These are phyloP conservation scores for Auricularia heimuer DNA, from an alignment of 768 basidiomycete genomes.

Conservation along the genomic window DNA sequence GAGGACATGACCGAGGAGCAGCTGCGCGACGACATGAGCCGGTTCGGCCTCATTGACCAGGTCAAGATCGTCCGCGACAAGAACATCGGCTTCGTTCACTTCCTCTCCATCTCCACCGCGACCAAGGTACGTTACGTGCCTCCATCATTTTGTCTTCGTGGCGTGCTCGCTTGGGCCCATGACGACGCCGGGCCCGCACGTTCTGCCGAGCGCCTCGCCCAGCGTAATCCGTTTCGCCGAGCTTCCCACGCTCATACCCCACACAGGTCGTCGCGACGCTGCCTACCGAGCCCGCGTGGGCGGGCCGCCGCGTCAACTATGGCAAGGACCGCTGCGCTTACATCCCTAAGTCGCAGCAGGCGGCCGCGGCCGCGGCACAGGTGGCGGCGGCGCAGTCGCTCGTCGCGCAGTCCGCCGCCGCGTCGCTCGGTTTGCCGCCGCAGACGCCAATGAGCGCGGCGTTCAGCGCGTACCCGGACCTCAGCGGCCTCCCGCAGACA, in stretches of 20 bases:
- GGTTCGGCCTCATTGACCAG: conserved; percentile 95
- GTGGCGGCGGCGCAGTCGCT: conserved; percentile 74
- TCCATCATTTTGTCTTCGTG: too few species aligned
- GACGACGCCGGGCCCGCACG: not conserved
- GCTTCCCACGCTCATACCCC: not conserved
- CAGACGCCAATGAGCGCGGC: conserved; percentile 18
- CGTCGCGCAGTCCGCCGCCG: conserved; percentile 39
- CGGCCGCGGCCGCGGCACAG: conserved; percentile 76
- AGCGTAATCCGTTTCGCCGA: not conserved
- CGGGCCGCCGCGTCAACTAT: conserved; percentile 93
- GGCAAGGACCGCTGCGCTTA: conserved; percentile 99
- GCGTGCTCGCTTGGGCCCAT: not conserved
- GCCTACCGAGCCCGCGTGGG: conserved; percentile 87
- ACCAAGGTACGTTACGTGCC: conserved; percentile 60
- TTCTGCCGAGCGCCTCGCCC: not conserved
- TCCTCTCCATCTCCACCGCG: conserved; percentile 88
- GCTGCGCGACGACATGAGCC: conserved; percentile 80
- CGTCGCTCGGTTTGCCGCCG: conserved; percentile 17
- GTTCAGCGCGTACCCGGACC: conserved; percentile 44
- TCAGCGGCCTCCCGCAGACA: conserved; percentile 18
- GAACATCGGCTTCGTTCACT: conserved; percentile 98
- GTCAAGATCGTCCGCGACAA: conserved; percentile 99
- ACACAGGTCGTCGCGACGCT: conserved; percentile 83
- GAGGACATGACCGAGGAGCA: conserved; percentile 85
- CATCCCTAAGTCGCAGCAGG: conserved; percentile 91